phyloP scores from a whole-genome alignment of 2,329 filamentous ascomycete species.

The Scleromitrula shiraiana region DNA sequence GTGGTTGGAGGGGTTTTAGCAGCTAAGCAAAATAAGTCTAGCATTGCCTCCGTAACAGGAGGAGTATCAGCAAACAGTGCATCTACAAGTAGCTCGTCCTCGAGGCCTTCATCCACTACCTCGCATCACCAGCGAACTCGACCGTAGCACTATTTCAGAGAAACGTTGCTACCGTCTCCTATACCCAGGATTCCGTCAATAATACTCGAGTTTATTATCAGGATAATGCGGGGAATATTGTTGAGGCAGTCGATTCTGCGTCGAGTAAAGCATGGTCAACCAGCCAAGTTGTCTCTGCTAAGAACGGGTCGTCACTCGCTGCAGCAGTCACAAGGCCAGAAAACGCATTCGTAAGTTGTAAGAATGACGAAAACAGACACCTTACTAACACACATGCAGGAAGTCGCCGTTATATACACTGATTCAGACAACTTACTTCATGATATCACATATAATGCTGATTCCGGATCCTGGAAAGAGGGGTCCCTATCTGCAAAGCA shows the following conservation, averaged over 20 bases:
- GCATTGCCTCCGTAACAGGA: background rate
- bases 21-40: background rate
- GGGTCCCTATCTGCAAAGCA: constrained; percentile 10
- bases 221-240: constrained; percentile 8
- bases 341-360: constrained; percentile 1
- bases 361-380: background rate
- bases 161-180: constrained; percentile 15
- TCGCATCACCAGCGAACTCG: background rate
- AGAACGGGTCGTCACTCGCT: constrained; percentile 12
- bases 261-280: constrained; percentile 8
- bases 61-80: background rate
- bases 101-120: background rate
- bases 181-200: constrained; percentile 5
- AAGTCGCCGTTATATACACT: constrained; percentile 15
- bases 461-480: constrained; percentile 7
- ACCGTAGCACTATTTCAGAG: background rate
- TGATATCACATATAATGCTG: constrained; percentile 12
- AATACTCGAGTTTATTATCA: constrained; percentile 15
- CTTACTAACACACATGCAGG: constrained; percentile 4
- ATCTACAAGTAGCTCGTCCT: background rate
- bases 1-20: background rate
- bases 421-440: constrained; percentile 12
- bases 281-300: constrained; percentile 7
- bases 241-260: constrained; percentile 10
- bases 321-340: constrained; percentile 11